Conservation (phyloP, 192 early-diverging fungal species). For the Rhizophlyctis rosea region DNA sequence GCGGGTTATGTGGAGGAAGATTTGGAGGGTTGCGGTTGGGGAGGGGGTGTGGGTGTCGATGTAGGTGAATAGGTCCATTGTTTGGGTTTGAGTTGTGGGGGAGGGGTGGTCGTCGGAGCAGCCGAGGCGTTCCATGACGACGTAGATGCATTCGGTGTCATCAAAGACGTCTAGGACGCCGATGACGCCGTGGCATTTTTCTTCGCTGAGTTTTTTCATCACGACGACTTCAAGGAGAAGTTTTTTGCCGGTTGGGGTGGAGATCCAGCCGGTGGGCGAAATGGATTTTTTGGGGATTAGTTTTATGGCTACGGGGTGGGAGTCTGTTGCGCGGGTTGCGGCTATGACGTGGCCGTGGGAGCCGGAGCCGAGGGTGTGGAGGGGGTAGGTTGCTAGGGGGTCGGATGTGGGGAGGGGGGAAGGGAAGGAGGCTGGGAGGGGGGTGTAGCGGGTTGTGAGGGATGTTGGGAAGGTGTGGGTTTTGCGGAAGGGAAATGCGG, state of each 20-base stretch:
- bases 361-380: conserved; percentile 65
- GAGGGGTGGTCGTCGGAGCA: conserved; percentile 6
- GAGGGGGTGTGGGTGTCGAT: conserved; percentile 66
- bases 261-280: conserved; percentile 44
- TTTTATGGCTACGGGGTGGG: conserved; percentile 67
- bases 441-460: too few relatives aligned
- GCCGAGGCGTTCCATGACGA: conserved; percentile 42
- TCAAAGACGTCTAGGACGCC: conserved; percentile 45
- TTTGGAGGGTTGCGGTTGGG: conserved; percentile 56
- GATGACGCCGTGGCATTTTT: conserved; percentile 68
- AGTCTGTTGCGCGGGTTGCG: conserved; percentile 47
- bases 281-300: conserved; percentile 57
- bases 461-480: too few relatives aligned
- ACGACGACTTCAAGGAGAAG: conserved; percentile 49
- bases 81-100: conserved; percentile 12
- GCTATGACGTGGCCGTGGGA: conserved; percentile 69
- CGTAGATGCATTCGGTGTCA: conserved; percentile 36
- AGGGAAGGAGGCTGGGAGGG: not conserved
- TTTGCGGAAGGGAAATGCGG: too few relatives aligned
- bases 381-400: too few relatives aligned
- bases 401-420: too few relatives aligned
- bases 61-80: conserved; percentile 39
- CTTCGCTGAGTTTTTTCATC: conserved; percentile 37
- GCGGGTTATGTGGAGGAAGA: conserved; percentile 39
- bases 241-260: conserved; percentile 36